phyloP scores from a whole-genome alignment of 768 basidiomycete genomes.

The Auricularia auricula-judae region DNA sequence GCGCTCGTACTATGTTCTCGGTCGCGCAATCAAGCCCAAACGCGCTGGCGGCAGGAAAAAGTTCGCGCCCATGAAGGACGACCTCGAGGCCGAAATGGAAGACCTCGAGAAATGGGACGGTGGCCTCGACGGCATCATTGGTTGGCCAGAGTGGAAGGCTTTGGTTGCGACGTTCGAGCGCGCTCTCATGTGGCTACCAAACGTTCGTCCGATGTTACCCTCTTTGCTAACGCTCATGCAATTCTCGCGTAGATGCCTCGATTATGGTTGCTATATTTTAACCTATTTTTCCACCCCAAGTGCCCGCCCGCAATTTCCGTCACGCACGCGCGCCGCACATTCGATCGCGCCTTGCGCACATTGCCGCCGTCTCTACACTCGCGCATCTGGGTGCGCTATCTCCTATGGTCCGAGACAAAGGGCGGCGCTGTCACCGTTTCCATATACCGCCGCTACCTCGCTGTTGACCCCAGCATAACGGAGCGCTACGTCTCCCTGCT shows the following conservation, averaged over 20 bases:
- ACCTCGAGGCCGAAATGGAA: constrained; percentile 73
- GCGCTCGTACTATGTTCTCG: constrained; percentile 79
- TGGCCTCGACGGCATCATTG: constrained; percentile 78
- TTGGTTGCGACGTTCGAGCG: constrained; percentile 85
- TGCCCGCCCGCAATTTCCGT: constrained; percentile 78
- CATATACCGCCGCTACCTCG: constrained; percentile 83
- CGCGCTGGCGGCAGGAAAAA: constrained; percentile 83
- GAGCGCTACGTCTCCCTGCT: constrained; percentile 67
- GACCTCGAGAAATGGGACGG: constrained; percentile 78
- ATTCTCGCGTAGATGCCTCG: constrained; percentile 60
- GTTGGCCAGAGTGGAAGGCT: constrained; percentile 91
- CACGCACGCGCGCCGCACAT: constrained; percentile 88
- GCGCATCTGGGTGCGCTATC: constrained; percentile 86
- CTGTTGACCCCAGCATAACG: constrained; percentile 68
- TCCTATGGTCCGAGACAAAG: constrained; percentile 80
- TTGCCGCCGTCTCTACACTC: constrained; percentile 86
- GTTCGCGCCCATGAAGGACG: constrained; percentile 82
- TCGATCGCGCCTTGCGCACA: constrained; percentile 87
- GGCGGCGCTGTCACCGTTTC: constrained; percentile 70
- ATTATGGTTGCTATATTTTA: constrained; percentile 88
- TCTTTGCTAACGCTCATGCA: background rate
- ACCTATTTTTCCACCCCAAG: constrained; percentile 77
- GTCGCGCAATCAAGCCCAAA: constrained; percentile 60
- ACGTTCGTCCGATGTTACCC: constrained; percentile 36
- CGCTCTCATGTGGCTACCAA: constrained; percentile 89